Base-by-base conservation (phyloP, 805 yeast genomes). In the Kodamaea neixiangensis region DNA sequence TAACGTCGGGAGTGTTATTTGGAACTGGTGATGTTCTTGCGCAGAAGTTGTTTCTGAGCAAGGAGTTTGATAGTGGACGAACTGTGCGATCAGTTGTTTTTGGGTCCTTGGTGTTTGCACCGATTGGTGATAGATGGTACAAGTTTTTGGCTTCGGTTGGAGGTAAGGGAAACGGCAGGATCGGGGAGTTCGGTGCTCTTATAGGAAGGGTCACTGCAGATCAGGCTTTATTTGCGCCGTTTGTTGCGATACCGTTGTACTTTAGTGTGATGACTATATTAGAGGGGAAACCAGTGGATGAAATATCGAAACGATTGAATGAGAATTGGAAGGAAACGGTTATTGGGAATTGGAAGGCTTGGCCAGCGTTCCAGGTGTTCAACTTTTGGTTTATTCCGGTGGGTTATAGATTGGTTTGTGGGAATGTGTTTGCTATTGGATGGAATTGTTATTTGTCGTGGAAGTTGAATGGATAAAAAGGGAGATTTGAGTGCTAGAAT, bases 361-460 rank as follows among this genome's bases (percentile, higher is more conserved):
- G 98, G 99, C 98, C 98, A 0, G 67, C 81, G 0, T 87, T 94
- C 55, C 98, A 94, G 68, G 61, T 83, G 49, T 55, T 85, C 54
- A 94, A 93, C 68, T 89, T 93, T 62, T 77, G 83, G 43, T 60
- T 88, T 6, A 79, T 90, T 2, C 97, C 97, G 0, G 79, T 83
- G 6, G 83, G 83, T 41, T 81, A 79, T 58, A 78, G 96, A 35
- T 66, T 92, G 43, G 60, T 88, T 43, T 73, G 83, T 9, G 96
- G 87, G 25, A 89, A 89, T 60, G 52, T 83, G 3, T 77, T 88
- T 20, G 82, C 93, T 44, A 80, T 91, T 21, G 81, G 85, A 15
- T 92, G 97, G 97, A 91, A 91, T 64, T 82, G 93, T 21, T 89
- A 78, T 62, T 65, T 92, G 56, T 86, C 93, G 57, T 73, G 72